Base-by-base conservation (phyloP, 257 asterid genomes). In the Cruciata laevipes region DNA sequence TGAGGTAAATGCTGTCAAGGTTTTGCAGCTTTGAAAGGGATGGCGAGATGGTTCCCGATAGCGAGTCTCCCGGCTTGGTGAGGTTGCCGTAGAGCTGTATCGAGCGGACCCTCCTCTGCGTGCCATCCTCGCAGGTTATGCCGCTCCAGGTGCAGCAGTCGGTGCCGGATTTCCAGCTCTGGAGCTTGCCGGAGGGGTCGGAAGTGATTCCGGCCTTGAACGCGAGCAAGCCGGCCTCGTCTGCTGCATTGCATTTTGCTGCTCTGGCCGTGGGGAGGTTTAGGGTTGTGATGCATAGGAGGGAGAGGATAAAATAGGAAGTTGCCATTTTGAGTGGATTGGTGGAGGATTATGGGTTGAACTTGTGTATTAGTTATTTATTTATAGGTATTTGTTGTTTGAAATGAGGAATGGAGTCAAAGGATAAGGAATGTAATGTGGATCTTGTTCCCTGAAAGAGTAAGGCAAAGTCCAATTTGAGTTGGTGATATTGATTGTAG, bases 81-180 rank as follows among this genome's bases (percentile, higher is more conserved):
- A 71, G 78, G 53, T 59, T 82, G 17, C 84, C 89, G 0, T 0
- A 6, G 33, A 84, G 75, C 5, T 38, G 0, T 0, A 90, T 9
- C 7, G 80, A 52, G 0, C 86, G 84, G 82, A 90, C 94, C 58
- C 97, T 44, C 52, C 13, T 89, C 66, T 27, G 30, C 30, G 35
- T 60, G 6, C 65, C 74, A 7, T 38, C 25, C 23, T 7, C 70
- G 82, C 97, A 90, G 6, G 84, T 49, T 47, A 90, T 44, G 30
- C 91, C 88, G 3, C 10, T 3, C 95, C 95, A 90, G 20, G 79
- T 47, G 83, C 95, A 90, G 73, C 97, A 90, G 70, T 87, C 86
- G 0, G 95, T 80, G 71, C 95, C 97, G 17, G 82, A 69, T 33
- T 70, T 87, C 97, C 97, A 90, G 0, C 83, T 66, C 65, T 78